A percentile compares a stretch with the other conserved stretches of the same genome.
phyloP scores from a whole-genome alignment of 2,329 filamentous ascomycete genomes.

The Colletotrichum theobromicola region DNA sequence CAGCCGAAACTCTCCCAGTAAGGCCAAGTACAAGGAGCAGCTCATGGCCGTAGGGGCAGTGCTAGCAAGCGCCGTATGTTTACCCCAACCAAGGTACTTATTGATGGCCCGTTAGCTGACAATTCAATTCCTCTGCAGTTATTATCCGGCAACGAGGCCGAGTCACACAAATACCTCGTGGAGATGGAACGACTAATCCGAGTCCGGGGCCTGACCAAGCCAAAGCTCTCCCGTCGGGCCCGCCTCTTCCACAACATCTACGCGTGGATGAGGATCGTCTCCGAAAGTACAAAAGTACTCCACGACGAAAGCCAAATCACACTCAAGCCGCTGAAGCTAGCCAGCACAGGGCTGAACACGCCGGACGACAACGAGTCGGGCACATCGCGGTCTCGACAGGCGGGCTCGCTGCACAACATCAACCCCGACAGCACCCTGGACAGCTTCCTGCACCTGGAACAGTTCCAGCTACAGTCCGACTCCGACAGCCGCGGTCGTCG shows the following conservation, averaged over 20 bases:
- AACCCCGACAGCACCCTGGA: background rate
- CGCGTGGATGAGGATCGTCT: background rate
- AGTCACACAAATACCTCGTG: background rate
- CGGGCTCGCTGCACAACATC: background rate
- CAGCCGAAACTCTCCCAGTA: background rate
- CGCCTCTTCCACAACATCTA: background rate
- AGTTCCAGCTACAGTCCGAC: background rate
- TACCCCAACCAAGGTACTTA: background rate
- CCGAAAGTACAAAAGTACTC: background rate
- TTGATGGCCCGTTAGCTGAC: too few relatives aligned
- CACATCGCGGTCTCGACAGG: background rate
- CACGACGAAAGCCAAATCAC: background rate
- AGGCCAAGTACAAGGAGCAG: slow-evolving; percentile 2
- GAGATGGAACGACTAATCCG: background rate
- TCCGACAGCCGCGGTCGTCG: background rate
- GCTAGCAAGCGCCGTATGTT: background rate
- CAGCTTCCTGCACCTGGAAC: background rate
- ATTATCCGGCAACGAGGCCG: background rate
- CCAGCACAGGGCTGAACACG: background rate
- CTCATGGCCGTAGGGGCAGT: background rate
- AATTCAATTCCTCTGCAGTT: background rate
- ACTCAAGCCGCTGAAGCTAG: background rate
- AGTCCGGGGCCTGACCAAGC: background rate
- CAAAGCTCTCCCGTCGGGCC: background rate
- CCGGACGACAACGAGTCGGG: background rate